Base-by-base conservation (phyloP, 805 yeast genomes). In the Starmerella davenportii region DNA sequence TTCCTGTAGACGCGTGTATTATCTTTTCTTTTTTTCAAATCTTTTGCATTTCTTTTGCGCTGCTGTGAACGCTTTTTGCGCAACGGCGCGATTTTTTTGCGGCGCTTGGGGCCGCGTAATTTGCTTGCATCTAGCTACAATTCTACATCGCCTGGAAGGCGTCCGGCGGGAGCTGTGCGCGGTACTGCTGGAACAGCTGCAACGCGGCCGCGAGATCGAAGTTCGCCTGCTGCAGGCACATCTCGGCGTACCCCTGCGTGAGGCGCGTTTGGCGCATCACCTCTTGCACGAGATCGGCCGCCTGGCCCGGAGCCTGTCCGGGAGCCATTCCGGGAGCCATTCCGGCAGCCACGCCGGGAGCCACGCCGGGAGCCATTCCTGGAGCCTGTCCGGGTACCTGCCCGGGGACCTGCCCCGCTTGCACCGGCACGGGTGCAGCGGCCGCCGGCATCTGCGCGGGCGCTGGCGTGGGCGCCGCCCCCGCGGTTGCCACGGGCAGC, bases 221-320 rank as follows among this genome's bases (percentile, higher is more conserved):
- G 39, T 70, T 68, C 51, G 93, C 81, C 56, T 84, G 94, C 54
- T 82, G 84, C 41, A 84, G 76, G 30, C 90, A 66, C 79, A 85
- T 71, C 21, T 74, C 60, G 0, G 87, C 79, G 55, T 74, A 85
- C 50, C 79, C 79, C n/a, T 79, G 63, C 47, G 70, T 84, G 48
- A 85, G 63, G 36, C 74, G 72, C 0, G 95, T 85, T 45, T 77
- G 80, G 21, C 67, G 55, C 59, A 77, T 70, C 19, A 87, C 59
- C 50, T 69, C 76, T 18, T 69, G 66, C 15, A 80, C 65, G 4
- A 81, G 56, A 40, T 74, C 54, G 79, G 92, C 5, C 3, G 21
- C 23, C 5, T 20, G 24, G 7, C 36, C 17, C 7, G 30, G 31
- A 5, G 28, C 36, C 20, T 21, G 35, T 3, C 25, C 19, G 13